Evolutionary conservation across 495 filamentous ascomycete genomes (phyloP).

Genomic region (Podospora pseudopauciseta): DNA sequence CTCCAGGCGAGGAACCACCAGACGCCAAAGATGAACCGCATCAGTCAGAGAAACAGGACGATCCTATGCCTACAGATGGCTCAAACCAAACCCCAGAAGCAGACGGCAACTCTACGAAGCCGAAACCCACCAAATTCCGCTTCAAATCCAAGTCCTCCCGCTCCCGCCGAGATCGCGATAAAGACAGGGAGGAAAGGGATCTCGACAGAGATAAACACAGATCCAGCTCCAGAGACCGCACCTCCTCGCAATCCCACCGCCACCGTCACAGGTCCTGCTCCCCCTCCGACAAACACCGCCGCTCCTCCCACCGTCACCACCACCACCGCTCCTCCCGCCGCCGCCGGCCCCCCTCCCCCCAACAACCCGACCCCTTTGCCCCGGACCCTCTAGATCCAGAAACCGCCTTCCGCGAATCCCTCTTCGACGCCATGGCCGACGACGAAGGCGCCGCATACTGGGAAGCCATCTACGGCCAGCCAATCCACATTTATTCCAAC

Average conservation of each 20-base stretch:
- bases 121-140: slow-evolving; percentile 51
- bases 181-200: slow-evolving; percentile 10
- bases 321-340: slow-evolving; percentile 1
- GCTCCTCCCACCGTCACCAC: slow-evolving; percentile 24
- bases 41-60: neutral
- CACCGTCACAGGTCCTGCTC: neutral
- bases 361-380: slow-evolving; percentile 44
- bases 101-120: slow-evolving; percentile 8
- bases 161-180: slow-evolving; percentile 13
- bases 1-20: slow-evolving; percentile 4
- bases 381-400: slow-evolving; percentile 57
- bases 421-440: slow-evolving; percentile 98
- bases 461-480: slow-evolving; percentile 92
- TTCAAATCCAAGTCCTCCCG: slow-evolving; percentile 49
- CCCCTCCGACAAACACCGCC: slow-evolving; percentile 27
- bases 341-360: slow-evolving; percentile 25
- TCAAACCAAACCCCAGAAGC: neutral
- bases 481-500: slow-evolving; percentile 54
- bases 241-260: slow-evolving; percentile 17
- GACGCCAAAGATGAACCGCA: neutral
- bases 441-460: slow-evolving; percentile 95
- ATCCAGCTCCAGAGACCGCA: slow-evolving; percentile 19
- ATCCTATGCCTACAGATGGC: neutral
- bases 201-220: slow-evolving; percentile 30
- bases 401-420: slow-evolving; percentile 84